phyloP scores from a whole-genome alignment of 768 basidiomycete genomes.

The Hortiboletus flavorubellus region DNA sequence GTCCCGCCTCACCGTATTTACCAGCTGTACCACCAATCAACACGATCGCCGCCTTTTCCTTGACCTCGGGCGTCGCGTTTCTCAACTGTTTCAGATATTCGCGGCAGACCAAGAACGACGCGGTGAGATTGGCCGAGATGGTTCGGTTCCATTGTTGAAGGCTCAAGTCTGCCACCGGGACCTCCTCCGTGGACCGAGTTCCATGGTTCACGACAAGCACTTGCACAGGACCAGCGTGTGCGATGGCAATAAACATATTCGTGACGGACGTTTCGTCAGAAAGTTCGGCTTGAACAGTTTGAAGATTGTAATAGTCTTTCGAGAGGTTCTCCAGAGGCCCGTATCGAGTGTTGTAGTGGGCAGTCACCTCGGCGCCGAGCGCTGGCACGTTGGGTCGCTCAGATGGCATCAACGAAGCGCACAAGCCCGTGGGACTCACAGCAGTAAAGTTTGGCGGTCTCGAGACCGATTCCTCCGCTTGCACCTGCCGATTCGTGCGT shows the following conservation, averaged over 20 bases:
- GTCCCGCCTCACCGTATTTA: conserved; percentile 66
- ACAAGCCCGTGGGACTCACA: conserved; percentile 33
- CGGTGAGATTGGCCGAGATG: conserved; percentile 60
- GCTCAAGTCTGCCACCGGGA: conserved; percentile 53
- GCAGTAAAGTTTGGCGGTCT: conserved; percentile 54
- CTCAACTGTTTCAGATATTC: conserved; percentile 53
- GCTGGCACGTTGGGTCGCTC: conserved; percentile 35
- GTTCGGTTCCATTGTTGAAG: conserved; percentile 64
- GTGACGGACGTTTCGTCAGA: conserved; percentile 50
- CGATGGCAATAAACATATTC: conserved; percentile 43
- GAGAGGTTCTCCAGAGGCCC: conserved; percentile 41
- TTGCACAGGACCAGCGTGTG: conserved; percentile 47
- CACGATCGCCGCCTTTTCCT: conserved; percentile 57
- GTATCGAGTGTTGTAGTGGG: conserved; percentile 61
- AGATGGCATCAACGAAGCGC: not conserved
- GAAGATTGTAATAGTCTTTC: conserved; percentile 32
- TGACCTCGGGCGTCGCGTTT: conserved; percentile 36
- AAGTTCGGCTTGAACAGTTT: conserved; percentile 56
- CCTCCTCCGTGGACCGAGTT: conserved; percentile 43
- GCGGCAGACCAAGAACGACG: conserved; percentile 62
- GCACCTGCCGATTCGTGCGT: conserved; percentile 45
- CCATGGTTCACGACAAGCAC: conserved; percentile 63
- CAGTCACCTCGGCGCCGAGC: conserved; percentile 68
- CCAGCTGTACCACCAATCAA: conserved; percentile 71
- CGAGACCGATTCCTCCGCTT: conserved; percentile 72